Conservation (phyloP, 495 filamentous ascomycete genomes). For the Diplogelasinospora grovesii region DNA sequence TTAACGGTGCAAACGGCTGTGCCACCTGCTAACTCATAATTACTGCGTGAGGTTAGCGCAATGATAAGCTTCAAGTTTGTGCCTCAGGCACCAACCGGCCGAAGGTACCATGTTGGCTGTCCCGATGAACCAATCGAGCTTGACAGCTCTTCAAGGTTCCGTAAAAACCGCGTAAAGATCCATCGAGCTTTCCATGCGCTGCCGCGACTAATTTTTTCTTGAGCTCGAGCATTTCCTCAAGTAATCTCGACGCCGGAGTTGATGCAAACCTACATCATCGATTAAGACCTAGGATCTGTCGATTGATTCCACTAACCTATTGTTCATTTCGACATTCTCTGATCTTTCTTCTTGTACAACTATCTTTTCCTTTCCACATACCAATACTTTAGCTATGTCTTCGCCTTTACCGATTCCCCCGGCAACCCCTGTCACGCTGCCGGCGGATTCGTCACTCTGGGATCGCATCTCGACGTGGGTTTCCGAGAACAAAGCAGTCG, state of each 20-base stretch:
- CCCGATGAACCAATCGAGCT: too few species aligned
- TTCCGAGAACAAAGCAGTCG: conserved; percentile 87
- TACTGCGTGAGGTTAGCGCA: too few species aligned
- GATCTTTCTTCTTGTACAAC: conserved; percentile 3
- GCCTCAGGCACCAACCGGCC: too few species aligned
- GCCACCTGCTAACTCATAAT: too few species aligned
- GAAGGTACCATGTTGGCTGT: too few species aligned
- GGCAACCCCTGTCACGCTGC: conserved; percentile 29
- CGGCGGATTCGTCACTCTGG: conserved; percentile 65
- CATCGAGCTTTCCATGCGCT: conserved; percentile 1
- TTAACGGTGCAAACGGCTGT: too few species aligned
- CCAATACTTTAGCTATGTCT: conserved; percentile 29
- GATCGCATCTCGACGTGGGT: conserved; percentile 86
- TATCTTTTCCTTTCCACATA: background rate
- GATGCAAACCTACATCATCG: conserved; percentile 21
- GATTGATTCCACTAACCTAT: conserved; percentile 15
- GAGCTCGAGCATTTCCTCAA: conserved; percentile 5
- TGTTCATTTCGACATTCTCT: too few species aligned
- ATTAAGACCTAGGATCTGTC: conserved; percentile 2
- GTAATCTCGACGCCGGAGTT: conserved; percentile 14
- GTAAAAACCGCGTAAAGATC: conserved; percentile 2
- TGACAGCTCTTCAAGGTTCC: background rate
- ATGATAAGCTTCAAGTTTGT: too few species aligned
- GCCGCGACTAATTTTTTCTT: conserved; percentile 13
- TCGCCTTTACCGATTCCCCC: conserved; percentile 33